phyloP scores from a whole-genome alignment of 768 basidiomycete genomes.

The Tricholomella constricta region DNA sequence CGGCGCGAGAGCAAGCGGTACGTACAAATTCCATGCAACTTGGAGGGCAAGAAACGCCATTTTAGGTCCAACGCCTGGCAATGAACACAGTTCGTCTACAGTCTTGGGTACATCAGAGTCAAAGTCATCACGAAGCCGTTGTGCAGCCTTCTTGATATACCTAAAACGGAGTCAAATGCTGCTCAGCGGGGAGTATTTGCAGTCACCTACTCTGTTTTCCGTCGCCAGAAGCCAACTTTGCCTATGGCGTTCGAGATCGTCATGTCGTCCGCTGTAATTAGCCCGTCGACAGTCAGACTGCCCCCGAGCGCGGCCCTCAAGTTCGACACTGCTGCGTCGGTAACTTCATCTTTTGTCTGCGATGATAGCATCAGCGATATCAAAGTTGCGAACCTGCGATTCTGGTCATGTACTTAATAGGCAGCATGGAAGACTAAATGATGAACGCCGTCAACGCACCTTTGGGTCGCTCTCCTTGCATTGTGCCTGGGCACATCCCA shows the following conservation, averaged over 20 bases:
- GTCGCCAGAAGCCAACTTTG: conserved; percentile 92
- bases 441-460: conserved; percentile 37
- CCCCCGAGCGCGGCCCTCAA: conserved; percentile 77
- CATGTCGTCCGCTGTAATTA: conserved; percentile 63
- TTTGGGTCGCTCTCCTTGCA: conserved; percentile 62
- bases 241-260: conserved; percentile 75
- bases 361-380: conserved; percentile 95
- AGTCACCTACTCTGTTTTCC: conserved; percentile 72
- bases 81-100: conserved; percentile 81
- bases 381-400: conserved; percentile 79
- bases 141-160: conserved; percentile 75
- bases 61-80: conserved; percentile 94
- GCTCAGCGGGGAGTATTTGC: too few species aligned
- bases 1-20: background rate
- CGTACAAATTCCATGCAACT: conserved; percentile 81
- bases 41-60: conserved; percentile 91
- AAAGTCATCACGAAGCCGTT: conserved; percentile 68
- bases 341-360: conserved; percentile 93
- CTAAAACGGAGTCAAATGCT: conserved; percentile 41
- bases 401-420: conserved; percentile 45
- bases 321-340: conserved; percentile 74
- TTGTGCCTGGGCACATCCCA: conserved; percentile 83
- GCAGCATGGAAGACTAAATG: background rate
- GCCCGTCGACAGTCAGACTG: conserved; percentile 69
- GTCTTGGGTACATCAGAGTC: conserved; percentile 87